Evolutionary conservation across 2,329 filamentous ascomycete genomes (phyloP).

Genomic region (Sordariomycetes sp.): DNA sequence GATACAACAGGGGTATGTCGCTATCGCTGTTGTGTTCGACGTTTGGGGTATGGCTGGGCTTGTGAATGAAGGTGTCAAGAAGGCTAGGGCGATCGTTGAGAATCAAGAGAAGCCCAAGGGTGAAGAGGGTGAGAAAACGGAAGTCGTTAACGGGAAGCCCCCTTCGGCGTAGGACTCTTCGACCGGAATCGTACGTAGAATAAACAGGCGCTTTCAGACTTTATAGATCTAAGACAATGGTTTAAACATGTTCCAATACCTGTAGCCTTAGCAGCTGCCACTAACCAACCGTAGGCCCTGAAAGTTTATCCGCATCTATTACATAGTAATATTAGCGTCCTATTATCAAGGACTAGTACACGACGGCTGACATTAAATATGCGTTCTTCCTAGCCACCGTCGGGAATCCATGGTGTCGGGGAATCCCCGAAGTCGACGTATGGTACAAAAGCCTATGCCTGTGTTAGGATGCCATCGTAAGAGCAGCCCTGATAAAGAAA

Average conservation of each 20-base stretch:
- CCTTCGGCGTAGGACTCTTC: too few relatives aligned
- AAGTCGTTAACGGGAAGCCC: background rate
- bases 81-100: slow-evolving; percentile 2
- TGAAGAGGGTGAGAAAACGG: background rate
- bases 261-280: too few relatives aligned
- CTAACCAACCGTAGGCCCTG: too few relatives aligned
- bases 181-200: too few relatives aligned
- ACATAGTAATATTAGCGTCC: too few relatives aligned
- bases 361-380: too few relatives aligned
- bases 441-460: background rate
- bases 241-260: too few relatives aligned
- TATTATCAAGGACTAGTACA: background rate
- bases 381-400: background rate
- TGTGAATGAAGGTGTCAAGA: slow-evolving; percentile 4
- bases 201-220: too few relatives aligned
- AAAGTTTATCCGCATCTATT: too few relatives aligned
- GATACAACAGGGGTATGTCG: slow-evolving; percentile 7
- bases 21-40: slow-evolving; percentile 7
- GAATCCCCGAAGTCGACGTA: background rate
- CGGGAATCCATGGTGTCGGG: background rate
- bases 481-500: background rate
- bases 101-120: background rate
- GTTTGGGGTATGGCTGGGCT: slow-evolving; percentile 8
- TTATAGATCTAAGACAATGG: too few relatives aligned
- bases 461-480: background rate